Evolutionary conservation across 108 stramenopile genomes (phyloP), one percentile per base, ranked within the genome.

Genomic region (Nannochloropsis gaditana): DNA sequence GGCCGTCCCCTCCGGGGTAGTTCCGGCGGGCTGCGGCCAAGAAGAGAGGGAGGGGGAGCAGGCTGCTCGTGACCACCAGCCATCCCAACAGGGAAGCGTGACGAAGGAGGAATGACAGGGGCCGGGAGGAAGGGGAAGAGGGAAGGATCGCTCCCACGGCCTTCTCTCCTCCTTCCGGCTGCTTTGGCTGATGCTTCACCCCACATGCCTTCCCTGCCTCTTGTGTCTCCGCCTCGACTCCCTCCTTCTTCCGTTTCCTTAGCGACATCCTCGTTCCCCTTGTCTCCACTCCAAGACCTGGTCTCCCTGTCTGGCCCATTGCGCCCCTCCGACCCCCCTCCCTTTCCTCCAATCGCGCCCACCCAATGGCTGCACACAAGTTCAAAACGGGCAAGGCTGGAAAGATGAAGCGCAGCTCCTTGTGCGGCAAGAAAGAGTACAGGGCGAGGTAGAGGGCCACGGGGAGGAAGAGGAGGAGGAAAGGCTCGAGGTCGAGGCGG

Each of bases 331-430:
- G 31, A 31, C 31, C 31, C 31, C 31, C 31, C 31, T 31, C 31
- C 31, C 31, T 31, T 6, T 73, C 59, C 5, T n/a, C n/a, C 59
- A 73, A 73, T n/a, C 59, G 15, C 59, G 59, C 59, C 59, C 59
- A 43, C 6, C 88, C 88, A 3, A 88, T 42, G 5, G 84, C 88
- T 19, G 88, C 88, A 6, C 44, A 45, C 17, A 82, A 42, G 50
- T 88, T 88, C 11, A 88, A 44, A 5, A 88, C 84, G 9, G 88
- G 88, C 11, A 88, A 82, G 9, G 82, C 84, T 21, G 88, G 88
- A 42, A 88, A 88, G 9, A 88, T 83, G 88, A 88, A 88, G 79
- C 88, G 44, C 6, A 88, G 88, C 84, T 88, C 88, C 88, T 88
- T 88, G 84, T 88, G 87, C 1, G 84, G 84, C 9, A 88, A 59